A percentile compares a stretch with the other conserved stretches of the same genome.
These are phyloP conservation scores for Arachis monticola DNA, from an alignment of 331 rosid species.

Conservation along the genomic window DNA sequence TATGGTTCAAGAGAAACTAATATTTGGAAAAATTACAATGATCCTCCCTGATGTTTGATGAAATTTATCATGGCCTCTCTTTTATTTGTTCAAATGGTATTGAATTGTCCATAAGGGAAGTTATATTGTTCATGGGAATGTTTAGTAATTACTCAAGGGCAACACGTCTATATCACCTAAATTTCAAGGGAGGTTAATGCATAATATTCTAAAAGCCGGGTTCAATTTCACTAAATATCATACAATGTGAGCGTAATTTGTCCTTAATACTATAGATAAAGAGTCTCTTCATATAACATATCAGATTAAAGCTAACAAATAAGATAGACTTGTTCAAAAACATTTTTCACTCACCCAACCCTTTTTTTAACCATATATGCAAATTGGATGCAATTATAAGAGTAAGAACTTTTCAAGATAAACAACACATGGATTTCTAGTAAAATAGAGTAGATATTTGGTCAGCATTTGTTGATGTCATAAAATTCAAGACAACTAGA, in stretches of 20 bases:
- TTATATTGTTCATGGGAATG: too few species aligned
- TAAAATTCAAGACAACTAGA: constrained; percentile 32
- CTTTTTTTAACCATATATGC: not conserved
- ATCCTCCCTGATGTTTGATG: too few species aligned
- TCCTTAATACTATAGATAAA: not conserved
- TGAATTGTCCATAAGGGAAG: too few species aligned
- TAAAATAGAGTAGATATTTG: not conserved
- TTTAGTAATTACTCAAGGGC: too few species aligned
- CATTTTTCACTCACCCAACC: not conserved
- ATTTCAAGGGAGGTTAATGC: too few species aligned
- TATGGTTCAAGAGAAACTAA: constrained; percentile 20
- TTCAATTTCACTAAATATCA: too few species aligned
- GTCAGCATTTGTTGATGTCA: not conserved
- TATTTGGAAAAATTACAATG: not conserved
- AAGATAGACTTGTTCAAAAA: constrained; percentile 25
- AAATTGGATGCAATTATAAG: constrained; percentile 9
- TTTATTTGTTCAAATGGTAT: too few species aligned
- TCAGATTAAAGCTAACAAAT: constrained; percentile 10
- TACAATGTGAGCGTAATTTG: too few species aligned
- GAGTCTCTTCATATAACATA: not conserved
- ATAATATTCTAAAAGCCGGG: too few species aligned
- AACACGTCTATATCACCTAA: too few species aligned
- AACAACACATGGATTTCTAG: too few species aligned
- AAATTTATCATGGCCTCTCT: not conserved
- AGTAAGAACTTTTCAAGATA: not conserved